Percentiles rank a stretch among this genome's conserved stretches.
These are phyloP conservation scores for Pyrenophora seminiperda DNA, from an alignment of 2,329 filamentous ascomycete genomes.

Conservation along the genomic window DNA sequence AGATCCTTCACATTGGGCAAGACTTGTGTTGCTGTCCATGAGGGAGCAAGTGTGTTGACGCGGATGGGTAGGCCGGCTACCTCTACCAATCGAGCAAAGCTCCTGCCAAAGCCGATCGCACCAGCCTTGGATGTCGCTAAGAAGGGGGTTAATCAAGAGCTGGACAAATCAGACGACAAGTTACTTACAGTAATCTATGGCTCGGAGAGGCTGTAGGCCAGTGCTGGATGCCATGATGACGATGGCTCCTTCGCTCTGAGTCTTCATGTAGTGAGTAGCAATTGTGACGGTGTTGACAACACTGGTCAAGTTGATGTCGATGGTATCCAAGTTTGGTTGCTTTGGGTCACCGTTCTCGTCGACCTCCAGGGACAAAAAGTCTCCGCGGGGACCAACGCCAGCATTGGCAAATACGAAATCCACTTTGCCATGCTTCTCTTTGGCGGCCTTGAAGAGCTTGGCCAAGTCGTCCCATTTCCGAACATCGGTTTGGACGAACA, in stretches of 20 bases:
- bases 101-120: constrained; percentile 59
- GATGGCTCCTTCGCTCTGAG: constrained; percentile 56
- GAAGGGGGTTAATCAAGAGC: neutral
- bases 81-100: constrained; percentile 50
- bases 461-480: constrained; percentile 57
- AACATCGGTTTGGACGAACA: constrained; percentile 49
- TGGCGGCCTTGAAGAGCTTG: constrained; percentile 58
- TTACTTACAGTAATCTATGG: constrained; percentile 57
- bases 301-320: constrained; percentile 60
- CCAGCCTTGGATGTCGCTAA: constrained; percentile 60
- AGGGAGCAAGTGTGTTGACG: constrained; percentile 61
- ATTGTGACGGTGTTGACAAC: constrained; percentile 58
- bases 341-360: constrained; percentile 57
- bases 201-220: constrained; percentile 57
- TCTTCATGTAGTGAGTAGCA: constrained; percentile 58
- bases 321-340: constrained; percentile 50
- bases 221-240: constrained; percentile 60
- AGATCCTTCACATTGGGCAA: constrained; percentile 53
- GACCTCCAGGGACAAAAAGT: constrained; percentile 56
- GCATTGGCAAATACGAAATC: constrained; percentile 62
- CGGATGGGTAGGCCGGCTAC: constrained; percentile 54
- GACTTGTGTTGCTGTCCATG: constrained; percentile 60
- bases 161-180: neutral
- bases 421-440: constrained; percentile 50
- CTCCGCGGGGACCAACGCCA: constrained; percentile 55